These are phyloP conservation scores for Fusarium euwallaceae DNA, from an alignment of 2,329 filamentous ascomycete species.

Conservation along the genomic window DNA sequence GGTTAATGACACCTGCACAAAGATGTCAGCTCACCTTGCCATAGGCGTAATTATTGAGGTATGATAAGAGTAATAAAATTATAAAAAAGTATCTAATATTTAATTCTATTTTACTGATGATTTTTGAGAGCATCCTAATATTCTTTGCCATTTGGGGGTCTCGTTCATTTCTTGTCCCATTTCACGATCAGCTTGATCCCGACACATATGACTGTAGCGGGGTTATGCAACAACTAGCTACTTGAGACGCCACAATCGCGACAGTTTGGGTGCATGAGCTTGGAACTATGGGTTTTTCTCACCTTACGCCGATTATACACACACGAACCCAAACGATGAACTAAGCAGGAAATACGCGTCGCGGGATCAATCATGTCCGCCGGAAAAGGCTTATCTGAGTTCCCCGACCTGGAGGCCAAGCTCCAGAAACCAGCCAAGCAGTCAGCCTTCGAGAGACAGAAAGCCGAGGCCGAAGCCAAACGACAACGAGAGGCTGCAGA, in stretches of 20 bases:
- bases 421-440: conserved; percentile 85
- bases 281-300: not conserved
- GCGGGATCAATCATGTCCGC: conserved; percentile 58
- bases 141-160: no score
- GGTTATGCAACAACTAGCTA: conserved; percentile 35
- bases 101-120: no score
- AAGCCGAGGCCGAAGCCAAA: conserved; percentile 91
- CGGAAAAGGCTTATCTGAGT: conserved; percentile 65
- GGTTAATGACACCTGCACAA: not conserved
- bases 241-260: conserved; percentile 13
- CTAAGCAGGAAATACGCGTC: conserved; percentile 3
- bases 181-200: not conserved
- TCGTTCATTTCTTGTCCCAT: no score
- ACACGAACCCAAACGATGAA: conserved; percentile 23
- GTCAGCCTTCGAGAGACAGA: conserved; percentile 89
- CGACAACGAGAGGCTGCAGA: conserved; percentile 86
- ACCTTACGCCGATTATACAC: not conserved
- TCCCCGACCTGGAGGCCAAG: conserved; percentile 82
- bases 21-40: no score
- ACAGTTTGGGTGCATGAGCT: conserved; percentile 12
- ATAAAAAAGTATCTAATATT: no score
- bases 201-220: conserved; percentile 27
- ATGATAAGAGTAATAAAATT: no score
- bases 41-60: no score
- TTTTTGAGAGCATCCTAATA: no score